Percentiles rank a stretch among this genome's conserved stretches.
Evolutionary conservation across 1,284 basidiomycete species (phyloP).

Genomic region (Malassezia sympodialis): DNA sequence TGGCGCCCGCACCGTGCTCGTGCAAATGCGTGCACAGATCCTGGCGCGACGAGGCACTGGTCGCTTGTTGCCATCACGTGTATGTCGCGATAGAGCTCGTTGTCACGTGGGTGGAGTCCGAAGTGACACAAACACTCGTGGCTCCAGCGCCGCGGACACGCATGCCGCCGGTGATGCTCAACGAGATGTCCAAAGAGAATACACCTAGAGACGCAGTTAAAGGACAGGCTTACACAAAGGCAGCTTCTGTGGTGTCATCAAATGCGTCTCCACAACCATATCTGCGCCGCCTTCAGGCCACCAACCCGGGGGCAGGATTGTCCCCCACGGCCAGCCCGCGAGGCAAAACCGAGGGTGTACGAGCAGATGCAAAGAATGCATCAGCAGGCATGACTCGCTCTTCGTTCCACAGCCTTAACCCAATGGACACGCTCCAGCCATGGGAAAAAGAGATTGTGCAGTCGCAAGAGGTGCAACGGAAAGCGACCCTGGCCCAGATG

Average conservation of each 20-base stretch:
- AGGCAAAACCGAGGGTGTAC: neutral
- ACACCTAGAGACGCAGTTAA: neutral
- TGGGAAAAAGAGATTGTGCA: conserved; percentile 42
- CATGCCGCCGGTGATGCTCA: neutral
- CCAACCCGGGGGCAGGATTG: neutral
- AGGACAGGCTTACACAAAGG: neutral
- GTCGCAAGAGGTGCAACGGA: conserved; percentile 38
- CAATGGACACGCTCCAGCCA: conserved; percentile 33
- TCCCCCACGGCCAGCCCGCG: neutral
- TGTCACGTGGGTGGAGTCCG: neutral
- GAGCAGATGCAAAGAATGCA: neutral
- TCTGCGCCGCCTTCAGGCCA: conserved; percentile 8
- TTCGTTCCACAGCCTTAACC: conserved; percentile 36
- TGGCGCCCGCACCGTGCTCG: neutral
- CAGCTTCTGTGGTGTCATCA: neutral
- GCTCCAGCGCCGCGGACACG: neutral
- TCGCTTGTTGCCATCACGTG: conserved; percentile 1
- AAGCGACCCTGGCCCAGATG: conserved; percentile 46
- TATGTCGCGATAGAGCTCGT: neutral
- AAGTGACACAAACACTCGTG: conserved; percentile 1
- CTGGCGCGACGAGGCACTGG: neutral
- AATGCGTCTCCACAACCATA: conserved; percentile 1
- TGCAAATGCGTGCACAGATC: neutral
- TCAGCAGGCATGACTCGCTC: conserved; percentile 1
- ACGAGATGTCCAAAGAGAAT: conserved; percentile 12